Conservation (phyloP, 106 monocot genomes). For the Vanilla planifolia region DNA sequence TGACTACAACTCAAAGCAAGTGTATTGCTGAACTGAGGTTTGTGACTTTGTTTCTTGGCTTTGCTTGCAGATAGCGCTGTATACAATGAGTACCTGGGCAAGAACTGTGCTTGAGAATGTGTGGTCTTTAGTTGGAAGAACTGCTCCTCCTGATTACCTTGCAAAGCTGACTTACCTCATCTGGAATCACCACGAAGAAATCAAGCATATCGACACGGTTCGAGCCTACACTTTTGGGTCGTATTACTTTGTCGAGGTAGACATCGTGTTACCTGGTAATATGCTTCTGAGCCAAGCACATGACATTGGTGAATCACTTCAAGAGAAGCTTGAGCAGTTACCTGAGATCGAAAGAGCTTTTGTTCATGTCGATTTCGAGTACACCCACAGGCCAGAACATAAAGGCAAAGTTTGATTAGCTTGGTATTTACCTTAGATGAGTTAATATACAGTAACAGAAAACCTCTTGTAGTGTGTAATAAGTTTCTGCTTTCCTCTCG, state of each 20-base stretch:
- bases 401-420: conserved; percentile 22
- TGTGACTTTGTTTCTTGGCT: background rate
- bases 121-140: conserved; percentile 27
- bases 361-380: conserved; percentile 61
- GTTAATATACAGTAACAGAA: too few relatives aligned
- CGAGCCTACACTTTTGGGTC: conserved; percentile 46
- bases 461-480: too few relatives aligned
- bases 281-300: conserved; percentile 43
- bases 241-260: conserved; percentile 51
- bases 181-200: conserved; percentile 51
- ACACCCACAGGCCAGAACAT: conserved; percentile 45
- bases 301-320: conserved; percentile 51
- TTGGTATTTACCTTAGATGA: too few relatives aligned
- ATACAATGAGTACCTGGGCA: conserved; percentile 48
- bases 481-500: too few relatives aligned
- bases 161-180: conserved; percentile 43
- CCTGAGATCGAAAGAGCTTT: conserved; percentile 53
- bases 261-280: conserved; percentile 34
- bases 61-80: conserved; percentile 35
- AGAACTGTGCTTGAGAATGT: conserved; percentile 43
- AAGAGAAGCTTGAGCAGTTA: conserved; percentile 52
- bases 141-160: conserved; percentile 39
- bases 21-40: background rate
- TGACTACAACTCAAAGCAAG: too few relatives aligned
- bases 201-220: conserved; percentile 48